A percentile compares a stretch with the other conserved stretches of the same genome.
Conservation (phyloP, 371 early-diverging fungal genomes). For the Choanephora cucurbitarum region DNA sequence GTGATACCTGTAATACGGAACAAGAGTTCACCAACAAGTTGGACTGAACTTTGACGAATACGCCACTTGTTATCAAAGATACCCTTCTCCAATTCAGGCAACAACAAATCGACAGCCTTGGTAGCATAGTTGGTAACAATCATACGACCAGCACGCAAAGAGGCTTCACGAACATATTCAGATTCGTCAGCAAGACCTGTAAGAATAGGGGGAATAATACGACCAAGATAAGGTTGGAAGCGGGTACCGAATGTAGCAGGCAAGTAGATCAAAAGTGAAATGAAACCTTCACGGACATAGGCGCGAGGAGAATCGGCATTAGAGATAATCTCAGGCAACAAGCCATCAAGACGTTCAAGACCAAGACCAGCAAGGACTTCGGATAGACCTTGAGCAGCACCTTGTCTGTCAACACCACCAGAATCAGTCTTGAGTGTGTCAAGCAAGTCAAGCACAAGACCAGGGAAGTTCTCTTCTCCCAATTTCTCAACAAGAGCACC, state of each 20-base stretch:
- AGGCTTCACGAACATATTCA: slow-evolving; percentile 92
- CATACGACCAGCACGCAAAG: slow-evolving; percentile 90
- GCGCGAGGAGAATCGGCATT: slow-evolving; percentile 75
- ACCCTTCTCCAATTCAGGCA: slow-evolving; percentile 91
- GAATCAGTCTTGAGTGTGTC: slow-evolving; percentile 83
- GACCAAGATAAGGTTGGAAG: slow-evolving; percentile 89
- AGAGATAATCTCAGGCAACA: slow-evolving; percentile 89
- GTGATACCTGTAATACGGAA: slow-evolving; percentile 89
- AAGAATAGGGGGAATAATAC: slow-evolving; percentile 86
- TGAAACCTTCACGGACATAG: slow-evolving; percentile 95
- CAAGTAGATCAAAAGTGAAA: slow-evolving; percentile 91
- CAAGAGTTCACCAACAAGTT: slow-evolving; percentile 93
- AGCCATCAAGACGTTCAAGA: slow-evolving; percentile 79
- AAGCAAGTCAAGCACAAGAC: slow-evolving; percentile 83
- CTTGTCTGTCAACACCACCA: slow-evolving; percentile 93
- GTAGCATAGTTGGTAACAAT: slow-evolving; percentile 89
- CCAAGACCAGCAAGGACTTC: slow-evolving; percentile 94
- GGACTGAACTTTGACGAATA: slow-evolving; percentile 93
- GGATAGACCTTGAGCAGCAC: slow-evolving; percentile 96
- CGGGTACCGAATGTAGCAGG: slow-evolving; percentile 91
- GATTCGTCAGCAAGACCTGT: slow-evolving; percentile 94
- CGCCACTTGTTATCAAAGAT: slow-evolving; percentile 93
- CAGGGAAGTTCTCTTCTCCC: slow-evolving; percentile 93
- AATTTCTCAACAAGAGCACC: slow-evolving; percentile 90
- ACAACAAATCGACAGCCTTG: slow-evolving; percentile 84